These are phyloP conservation scores for Areca catechu DNA, from an alignment of 176 grass and related monocot genomes.

Conservation along the genomic window DNA sequence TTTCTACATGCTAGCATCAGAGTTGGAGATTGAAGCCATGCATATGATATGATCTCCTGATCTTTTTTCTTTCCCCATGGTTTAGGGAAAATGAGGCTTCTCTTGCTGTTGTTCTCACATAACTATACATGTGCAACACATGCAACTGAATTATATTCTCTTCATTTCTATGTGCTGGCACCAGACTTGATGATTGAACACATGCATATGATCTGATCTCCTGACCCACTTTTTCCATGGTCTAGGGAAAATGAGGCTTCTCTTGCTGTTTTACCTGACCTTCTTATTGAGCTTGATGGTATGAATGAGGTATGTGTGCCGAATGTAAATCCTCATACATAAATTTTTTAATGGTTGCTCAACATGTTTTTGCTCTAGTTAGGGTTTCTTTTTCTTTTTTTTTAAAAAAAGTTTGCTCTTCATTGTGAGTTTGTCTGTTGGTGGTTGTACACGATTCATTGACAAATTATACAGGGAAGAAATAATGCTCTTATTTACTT, in stretches of 20 bases:
- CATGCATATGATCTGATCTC: neutral
- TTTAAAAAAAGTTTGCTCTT: too few relatives aligned
- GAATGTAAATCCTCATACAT: too few relatives aligned
- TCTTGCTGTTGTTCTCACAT: slow-evolving; percentile 43
- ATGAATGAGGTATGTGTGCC: slow-evolving; percentile 69
- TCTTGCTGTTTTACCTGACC: slow-evolving; percentile 92
- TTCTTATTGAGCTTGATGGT: slow-evolving; percentile 87
- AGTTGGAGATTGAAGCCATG: neutral
- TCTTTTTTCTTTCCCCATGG: slow-evolving; percentile 10
- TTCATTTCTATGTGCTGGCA: neutral
- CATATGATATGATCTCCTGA: slow-evolving; percentile 1
- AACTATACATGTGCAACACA: too few relatives aligned
- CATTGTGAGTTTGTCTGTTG: too few relatives aligned
- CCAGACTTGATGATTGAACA: neutral
- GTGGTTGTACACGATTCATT: too few relatives aligned
- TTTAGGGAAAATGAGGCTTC: slow-evolving; percentile 98
- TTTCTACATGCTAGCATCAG: neutral
- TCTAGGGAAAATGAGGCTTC: slow-evolving; percentile 98
- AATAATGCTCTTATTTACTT: too few relatives aligned
- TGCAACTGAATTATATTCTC: too few relatives aligned
- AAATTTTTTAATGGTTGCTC: too few relatives aligned
- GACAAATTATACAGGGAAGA: too few relatives aligned
- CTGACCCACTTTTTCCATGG: slow-evolving; percentile 9
- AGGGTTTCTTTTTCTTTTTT: too few relatives aligned
- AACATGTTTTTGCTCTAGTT: too few relatives aligned